Conservation (phyloP, 1,139 yeast genomes). For the Hemisphaericaspora subhashii region DNA sequence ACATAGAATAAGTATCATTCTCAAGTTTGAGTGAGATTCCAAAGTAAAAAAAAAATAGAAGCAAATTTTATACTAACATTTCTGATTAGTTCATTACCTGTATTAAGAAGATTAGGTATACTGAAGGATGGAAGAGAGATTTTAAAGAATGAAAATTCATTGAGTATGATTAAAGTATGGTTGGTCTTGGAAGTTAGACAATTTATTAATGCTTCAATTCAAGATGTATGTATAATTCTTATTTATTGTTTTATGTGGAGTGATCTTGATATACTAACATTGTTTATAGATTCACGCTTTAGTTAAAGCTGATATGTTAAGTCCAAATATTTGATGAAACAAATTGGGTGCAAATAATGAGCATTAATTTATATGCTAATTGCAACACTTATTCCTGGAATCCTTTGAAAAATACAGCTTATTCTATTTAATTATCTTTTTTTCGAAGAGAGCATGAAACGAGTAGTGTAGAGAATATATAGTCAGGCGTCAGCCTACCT, state of each 20-base stretch:
- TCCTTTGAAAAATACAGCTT: too few species aligned
- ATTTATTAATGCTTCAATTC: constrained; percentile 80
- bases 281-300: constrained; percentile 38
- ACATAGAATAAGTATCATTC: constrained; percentile 1
- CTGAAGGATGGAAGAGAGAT: constrained; percentile 64
- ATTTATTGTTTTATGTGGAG: not conserved
- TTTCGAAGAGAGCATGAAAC: too few species aligned
- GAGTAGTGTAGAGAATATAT: too few species aligned
- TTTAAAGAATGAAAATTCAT: constrained; percentile 55
- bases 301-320: constrained; percentile 52
- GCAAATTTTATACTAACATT: constrained; percentile 26
- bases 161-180: constrained; percentile 91
- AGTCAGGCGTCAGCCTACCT: too few species aligned
- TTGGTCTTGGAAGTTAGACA: constrained; percentile 85
- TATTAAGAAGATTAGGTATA: constrained; percentile 78
- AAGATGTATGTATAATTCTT: constrained; percentile 53
- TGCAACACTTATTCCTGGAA: too few species aligned
- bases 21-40: constrained; percentile 22
- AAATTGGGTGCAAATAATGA: too few species aligned
- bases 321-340: constrained; percentile 43
- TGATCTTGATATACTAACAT: constrained; percentile 22
- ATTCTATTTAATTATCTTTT: too few species aligned
- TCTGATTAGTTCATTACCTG: constrained; percentile 71
- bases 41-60: constrained; percentile 16
- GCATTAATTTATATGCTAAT: too few species aligned